Base-by-base conservation (phyloP, 2,329 filamentous ascomycete genomes). In the Colletotrichum sp. region DNA sequence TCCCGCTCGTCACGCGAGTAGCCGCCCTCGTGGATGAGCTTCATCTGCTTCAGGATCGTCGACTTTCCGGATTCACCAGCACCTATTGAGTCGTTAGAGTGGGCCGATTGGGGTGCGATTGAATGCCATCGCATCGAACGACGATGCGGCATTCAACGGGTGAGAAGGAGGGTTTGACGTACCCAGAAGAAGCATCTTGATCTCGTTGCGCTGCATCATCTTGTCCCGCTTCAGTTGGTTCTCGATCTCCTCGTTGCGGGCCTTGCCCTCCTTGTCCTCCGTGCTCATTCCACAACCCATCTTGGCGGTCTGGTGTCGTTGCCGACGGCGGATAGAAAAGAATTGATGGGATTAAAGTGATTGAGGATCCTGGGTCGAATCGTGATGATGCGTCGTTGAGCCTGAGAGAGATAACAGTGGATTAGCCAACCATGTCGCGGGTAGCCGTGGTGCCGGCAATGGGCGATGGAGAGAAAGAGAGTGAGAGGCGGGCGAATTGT, bases 241-340 rank as follows among this genome's bases (percentile, higher is more conserved):
- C 89, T 99, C 97, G 84, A 99, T 99, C 93, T 99, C 96, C 92
- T 99, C 97, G 86, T 99, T 99, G 82, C 97, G 94, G 90, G 96
- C 95, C 95, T 98, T 99, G 89, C 97, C 96, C 96, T 99, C 97
- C 94, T 98, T 98, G 90, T 99, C 97, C 90, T 99, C 97, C 85
- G 97, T 98, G 87, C 96, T 99, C 95, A 98, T 98, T 88, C 96
- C 96, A 87, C 97, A 99, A 93, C 97, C 97, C 97, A 99, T 99
- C 83, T 90, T 96, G 94, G 85, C 89, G 87, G 86, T 81, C 77
- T 79, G 48, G 32, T 72, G 71, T 78, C 63, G 60, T 72, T 77
- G 21, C 71, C 70, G 61, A 68, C 71, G 57, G 59, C 67, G 32
- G 72, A 72, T 64, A 63, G 43, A 61, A 63, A 66, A 63, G 32